Conservation (phyloP, 2,329 filamentous ascomycete genomes). For the Alternaria rosae region DNA sequence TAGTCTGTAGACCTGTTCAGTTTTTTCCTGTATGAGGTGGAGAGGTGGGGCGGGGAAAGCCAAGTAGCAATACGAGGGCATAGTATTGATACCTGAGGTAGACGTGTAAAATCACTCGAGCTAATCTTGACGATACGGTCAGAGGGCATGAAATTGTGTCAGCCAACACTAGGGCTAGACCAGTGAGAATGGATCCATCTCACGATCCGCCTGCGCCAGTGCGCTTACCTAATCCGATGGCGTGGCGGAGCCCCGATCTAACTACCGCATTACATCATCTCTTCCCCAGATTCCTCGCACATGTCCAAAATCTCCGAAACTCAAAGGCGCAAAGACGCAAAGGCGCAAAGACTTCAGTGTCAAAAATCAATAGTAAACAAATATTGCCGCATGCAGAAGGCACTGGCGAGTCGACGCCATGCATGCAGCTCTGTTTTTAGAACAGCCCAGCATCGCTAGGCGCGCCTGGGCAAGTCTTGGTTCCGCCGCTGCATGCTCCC, state of each 20-base stretch:
- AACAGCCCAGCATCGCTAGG: background rate
- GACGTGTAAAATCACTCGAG: slow-evolving; percentile 6
- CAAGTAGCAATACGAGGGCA: slow-evolving; percentile 1
- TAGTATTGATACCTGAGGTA: background rate
- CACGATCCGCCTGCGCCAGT: background rate
- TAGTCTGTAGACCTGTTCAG: too few species aligned
- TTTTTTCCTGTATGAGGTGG: too few species aligned
- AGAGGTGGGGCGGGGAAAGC: slow-evolving; percentile 12
- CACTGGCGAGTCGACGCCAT: background rate
- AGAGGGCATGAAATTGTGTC: background rate
- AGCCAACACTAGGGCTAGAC: slow-evolving; percentile 1
- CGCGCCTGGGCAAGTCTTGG: slow-evolving; percentile 6
- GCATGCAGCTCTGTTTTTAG: slow-evolving; percentile 8
- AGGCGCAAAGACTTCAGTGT: background rate
- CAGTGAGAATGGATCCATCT: background rate
- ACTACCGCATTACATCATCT: slow-evolving; percentile 1
- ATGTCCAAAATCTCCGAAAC: background rate
- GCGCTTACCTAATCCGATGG: background rate
- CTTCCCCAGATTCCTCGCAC: background rate
- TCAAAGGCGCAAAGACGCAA: background rate
- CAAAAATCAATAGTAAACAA: background rate
- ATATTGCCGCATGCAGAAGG: background rate
- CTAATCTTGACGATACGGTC: background rate
- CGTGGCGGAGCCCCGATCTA: background rate
- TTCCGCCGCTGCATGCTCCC: slow-evolving; percentile 1